Evolutionary conservation across 2,329 filamentous ascomycete genomes (phyloP), one percentile per base, ranked within the genome.

Genomic region (Diplodia intermedia): DNA sequence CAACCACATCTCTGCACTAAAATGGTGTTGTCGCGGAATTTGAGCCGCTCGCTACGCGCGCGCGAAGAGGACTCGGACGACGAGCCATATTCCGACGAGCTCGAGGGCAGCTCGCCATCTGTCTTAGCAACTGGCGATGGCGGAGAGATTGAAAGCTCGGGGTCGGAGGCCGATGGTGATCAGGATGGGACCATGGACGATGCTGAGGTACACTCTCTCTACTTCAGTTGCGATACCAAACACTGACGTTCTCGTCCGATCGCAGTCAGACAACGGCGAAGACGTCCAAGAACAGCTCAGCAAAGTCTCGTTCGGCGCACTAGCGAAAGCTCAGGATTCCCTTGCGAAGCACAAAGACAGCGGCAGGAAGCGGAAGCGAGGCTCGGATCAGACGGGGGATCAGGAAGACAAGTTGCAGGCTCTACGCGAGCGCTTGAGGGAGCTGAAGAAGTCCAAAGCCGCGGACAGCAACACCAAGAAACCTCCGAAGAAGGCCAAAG

Each of bases 281-380:
- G 78, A 83, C 66, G 79, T 82, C 29, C 75, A 82, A 60, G 76
- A 80, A 15, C 76, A 81, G 40, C 79, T 89, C 68, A 84, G 82
- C 73, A 84, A 83, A 69, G 88, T 97, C 71, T 95, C 93, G 29
- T 97, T 98, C 75, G 94, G 93, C 70, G 91, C 92, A n/a, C 84
- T 97, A 50, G 92, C 92, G 71, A 92, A 92, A 83, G 94, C 93
- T 1, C 92, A 97, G 81, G 89, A 89, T 49, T 86, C 88, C 0
- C 80, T 97, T 38, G 71, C 79, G 80, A 79, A 72, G 69, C 71
- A 72, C 54, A 78, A 69, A 65, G 71, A 72, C 12, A 75, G 69
- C 65, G 71, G 69, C 50, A 73, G 76, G 70, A 82, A 81, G 77
- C 80, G 78, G 65, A 84, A 83, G 71, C 77, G 81, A 57, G 78